Percentiles rank a stretch among this genome's conserved stretches.
Conservation (phyloP, 2,329 filamentous ascomycete species). For the Didymella keratinophila region DNA sequence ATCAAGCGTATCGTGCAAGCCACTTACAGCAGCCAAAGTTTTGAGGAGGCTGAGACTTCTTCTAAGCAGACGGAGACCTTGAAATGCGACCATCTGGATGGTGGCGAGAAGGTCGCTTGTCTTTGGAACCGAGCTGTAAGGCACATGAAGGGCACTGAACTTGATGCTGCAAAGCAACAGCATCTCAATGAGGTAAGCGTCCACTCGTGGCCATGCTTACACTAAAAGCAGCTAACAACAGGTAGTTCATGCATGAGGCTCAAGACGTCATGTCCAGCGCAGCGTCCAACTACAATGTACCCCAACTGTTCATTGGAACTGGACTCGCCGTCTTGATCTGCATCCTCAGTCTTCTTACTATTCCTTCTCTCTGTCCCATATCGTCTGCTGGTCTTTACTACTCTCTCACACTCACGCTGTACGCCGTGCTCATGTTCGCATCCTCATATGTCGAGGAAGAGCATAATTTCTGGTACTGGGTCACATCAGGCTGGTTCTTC, state of each 20-base stretch:
- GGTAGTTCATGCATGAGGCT: slow-evolving; percentile 71
- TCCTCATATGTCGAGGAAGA: slow-evolving; percentile 98
- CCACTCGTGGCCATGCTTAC: too few relatives aligned
- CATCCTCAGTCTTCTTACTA: slow-evolving; percentile 43
- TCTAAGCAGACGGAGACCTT: neutral
- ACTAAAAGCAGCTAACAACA: slow-evolving; percentile 15
- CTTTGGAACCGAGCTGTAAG: slow-evolving; percentile 64
- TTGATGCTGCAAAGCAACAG: slow-evolving; percentile 17
- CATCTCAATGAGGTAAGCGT: slow-evolving; percentile 55
- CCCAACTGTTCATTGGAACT: slow-evolving; percentile 63
- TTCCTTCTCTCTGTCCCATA: slow-evolving; percentile 54
- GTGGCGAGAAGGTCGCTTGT: slow-evolving; percentile 65
- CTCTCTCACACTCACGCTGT: slow-evolving; percentile 55
- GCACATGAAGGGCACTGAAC: slow-evolving; percentile 15
- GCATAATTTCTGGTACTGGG: slow-evolving; percentile 99
- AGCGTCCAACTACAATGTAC: slow-evolving; percentile 88
- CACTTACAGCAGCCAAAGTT: slow-evolving; percentile 68
- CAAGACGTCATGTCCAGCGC: slow-evolving; percentile 86
- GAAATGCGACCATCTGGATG: slow-evolving; percentile 4
- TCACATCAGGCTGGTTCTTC: slow-evolving; percentile 72
- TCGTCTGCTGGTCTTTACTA: slow-evolving; percentile 58
- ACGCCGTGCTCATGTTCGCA: slow-evolving; percentile 93
- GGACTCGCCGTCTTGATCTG: slow-evolving; percentile 56
- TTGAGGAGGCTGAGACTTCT: slow-evolving; percentile 45
- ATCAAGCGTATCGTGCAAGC: slow-evolving; percentile 79